Percentiles rank a stretch among this genome's conserved stretches.
phyloP scores from a whole-genome alignment of 2,329 filamentous ascomycete species.

The Metarhizium anisopliae region DNA sequence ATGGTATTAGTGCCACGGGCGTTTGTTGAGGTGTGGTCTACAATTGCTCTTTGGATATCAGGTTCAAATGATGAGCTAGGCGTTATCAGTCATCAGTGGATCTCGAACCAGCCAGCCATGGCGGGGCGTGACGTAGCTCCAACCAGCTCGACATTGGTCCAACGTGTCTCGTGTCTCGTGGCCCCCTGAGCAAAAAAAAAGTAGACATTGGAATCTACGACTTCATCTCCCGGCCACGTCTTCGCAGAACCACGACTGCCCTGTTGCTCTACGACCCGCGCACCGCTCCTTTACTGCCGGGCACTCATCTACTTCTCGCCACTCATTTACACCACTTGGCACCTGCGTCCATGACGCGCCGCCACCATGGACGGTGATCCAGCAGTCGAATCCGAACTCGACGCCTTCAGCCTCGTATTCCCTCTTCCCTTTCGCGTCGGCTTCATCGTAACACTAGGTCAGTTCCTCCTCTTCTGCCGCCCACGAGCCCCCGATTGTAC shows the following conservation, averaged over 20 bases:
- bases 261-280: not conserved
- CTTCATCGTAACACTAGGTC: slow-evolving; percentile 77
- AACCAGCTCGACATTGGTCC: not conserved
- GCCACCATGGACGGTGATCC: slow-evolving; percentile 63
- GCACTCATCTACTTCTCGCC: not conserved
- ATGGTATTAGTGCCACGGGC: no score
- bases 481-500: not conserved
- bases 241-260: no score
- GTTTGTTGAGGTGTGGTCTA: no score
- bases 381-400: slow-evolving; percentile 61
- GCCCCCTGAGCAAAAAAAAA: not conserved
- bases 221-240: not conserved
- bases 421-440: slow-evolving; percentile 86
- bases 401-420: slow-evolving; percentile 78
- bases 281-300: not conserved
- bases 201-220: not conserved
- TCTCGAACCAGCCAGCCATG: not conserved
- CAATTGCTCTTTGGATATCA: no score
- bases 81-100: no score
- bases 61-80: no score
- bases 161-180: not conserved
- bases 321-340: not conserved
- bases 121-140: not conserved
- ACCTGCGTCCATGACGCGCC: slow-evolving; percentile 5
- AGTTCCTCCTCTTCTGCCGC: slow-evolving; percentile 15